phyloP scores from a whole-genome alignment of 139 green algal species.

The Chlorella sp. region DNA sequence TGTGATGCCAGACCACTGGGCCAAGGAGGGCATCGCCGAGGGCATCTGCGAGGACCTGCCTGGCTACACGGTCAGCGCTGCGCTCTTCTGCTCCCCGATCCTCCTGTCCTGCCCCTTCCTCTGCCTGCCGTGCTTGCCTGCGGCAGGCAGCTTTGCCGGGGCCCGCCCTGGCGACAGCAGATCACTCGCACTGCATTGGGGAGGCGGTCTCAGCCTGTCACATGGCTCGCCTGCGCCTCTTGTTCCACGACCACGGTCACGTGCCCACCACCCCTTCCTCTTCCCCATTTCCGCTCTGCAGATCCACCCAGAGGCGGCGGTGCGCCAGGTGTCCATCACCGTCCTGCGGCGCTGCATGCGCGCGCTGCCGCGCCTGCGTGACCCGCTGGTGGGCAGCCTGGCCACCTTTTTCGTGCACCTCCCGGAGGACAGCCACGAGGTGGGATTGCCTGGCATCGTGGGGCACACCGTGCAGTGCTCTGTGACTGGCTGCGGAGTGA shows the following conservation, averaged over 20 bases:
- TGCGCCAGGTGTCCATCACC: slow-evolving; percentile 34
- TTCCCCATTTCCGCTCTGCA: too few relatives aligned
- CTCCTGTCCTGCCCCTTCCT: not conserved
- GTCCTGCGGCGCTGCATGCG: slow-evolving; percentile 60
- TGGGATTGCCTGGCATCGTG: slow-evolving; percentile 23
- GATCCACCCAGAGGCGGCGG: too few relatives aligned
- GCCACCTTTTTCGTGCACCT: slow-evolving; percentile 53
- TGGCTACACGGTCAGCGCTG: slow-evolving; percentile 58
- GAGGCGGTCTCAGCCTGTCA: too few relatives aligned
- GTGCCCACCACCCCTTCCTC: too few relatives aligned
- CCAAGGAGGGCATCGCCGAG: slow-evolving; percentile 35
- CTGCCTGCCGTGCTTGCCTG: not conserved
- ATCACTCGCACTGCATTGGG: too few relatives aligned
- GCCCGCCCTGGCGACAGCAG: too few relatives aligned
- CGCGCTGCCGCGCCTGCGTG: slow-evolving; percentile 61
- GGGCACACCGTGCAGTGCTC: not conserved
- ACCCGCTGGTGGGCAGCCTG: slow-evolving; percentile 58
- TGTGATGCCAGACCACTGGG: slow-evolving; percentile 64
- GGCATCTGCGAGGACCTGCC: slow-evolving; percentile 59
- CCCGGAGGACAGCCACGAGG: slow-evolving; percentile 69
- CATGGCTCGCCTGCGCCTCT: too few relatives aligned
- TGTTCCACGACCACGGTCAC: too few relatives aligned
- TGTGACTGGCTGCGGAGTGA: not conserved
- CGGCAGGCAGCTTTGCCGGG: too few relatives aligned
- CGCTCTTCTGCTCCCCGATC: not conserved